Percentiles rank a stretch among this genome's conserved stretches.
Conservation (phyloP, 345 rosid genomes). For the Eutrema heterophyllum region DNA sequence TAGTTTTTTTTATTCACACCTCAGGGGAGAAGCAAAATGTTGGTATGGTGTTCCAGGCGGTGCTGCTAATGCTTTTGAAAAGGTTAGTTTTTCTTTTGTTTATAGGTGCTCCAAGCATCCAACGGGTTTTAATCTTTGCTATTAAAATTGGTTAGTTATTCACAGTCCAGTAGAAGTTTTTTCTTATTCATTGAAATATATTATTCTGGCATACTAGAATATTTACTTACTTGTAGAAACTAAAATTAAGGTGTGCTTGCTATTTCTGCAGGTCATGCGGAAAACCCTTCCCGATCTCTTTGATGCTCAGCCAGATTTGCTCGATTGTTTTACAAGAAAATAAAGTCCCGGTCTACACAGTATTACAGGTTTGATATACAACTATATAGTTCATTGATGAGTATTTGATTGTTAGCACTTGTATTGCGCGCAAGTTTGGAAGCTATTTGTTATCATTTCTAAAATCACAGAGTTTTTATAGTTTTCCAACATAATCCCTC, state of each 20-base stretch:
- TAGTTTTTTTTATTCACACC: neutral
- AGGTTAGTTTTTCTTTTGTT: conserved; percentile 44
- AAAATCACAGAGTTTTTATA: neutral
- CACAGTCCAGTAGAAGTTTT: neutral
- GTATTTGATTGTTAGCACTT: neutral
- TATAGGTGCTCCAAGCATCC: neutral
- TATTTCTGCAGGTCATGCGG: conserved; percentile 71
- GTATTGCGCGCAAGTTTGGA: neutral
- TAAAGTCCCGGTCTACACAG: conserved; percentile 80
- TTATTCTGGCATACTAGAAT: neutral
- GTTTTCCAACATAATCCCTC: conserved; percentile 8
- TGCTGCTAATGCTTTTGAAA: conserved; percentile 84
- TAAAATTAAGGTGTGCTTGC: conserved; percentile 4
- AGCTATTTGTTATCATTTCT: neutral
- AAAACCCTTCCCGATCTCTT: conserved; percentile 85
- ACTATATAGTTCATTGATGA: conserved; percentile 7
- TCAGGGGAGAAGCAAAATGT: conserved; percentile 98
- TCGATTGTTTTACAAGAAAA: conserved; percentile 81
- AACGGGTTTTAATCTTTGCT: neutral
- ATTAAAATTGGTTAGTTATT: neutral
- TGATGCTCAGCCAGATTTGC: conserved; percentile 97
- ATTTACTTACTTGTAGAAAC: conserved; percentile 3
- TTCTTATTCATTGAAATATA: neutral
- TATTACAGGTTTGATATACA: conserved; percentile 66
- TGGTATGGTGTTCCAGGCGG: conserved; percentile 97